Base-by-base conservation (phyloP, 1,284 basidiomycete genomes). In the Moniliella sp. region DNA sequence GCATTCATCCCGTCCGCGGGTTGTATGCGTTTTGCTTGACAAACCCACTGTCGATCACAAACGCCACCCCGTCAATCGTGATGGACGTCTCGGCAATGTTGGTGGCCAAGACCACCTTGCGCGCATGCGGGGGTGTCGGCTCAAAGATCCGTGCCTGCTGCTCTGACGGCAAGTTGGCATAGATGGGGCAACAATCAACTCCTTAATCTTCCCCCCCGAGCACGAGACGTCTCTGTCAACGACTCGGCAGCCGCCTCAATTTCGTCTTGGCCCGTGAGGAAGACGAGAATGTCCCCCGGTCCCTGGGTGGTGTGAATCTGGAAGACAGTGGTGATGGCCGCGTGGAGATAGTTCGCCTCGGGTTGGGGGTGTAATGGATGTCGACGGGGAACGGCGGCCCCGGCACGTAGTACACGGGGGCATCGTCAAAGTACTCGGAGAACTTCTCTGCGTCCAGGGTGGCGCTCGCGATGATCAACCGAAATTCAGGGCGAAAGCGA, bases 71-170 rank as follows among this genome's bases (percentile, higher is more conserved):
- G 26, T 59, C 56, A 28, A 59, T 59, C 25, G 56, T 59, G 40
- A 59, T 59, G 18, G 45, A 49, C 3, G 56, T 59, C 32, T 59
- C 56, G 15, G 91, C 91, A 45, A 99, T 97, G 60, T 97, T 97
- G 17, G 91, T 99, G 1, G 91, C 91, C 23, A 99, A 67, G 11
- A 97, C 88, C 30, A 93, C 67, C 63, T 97, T 99, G 34, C 91
- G 69, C 11, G 91, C 81, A 7, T 84, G 84, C 36, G 81, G 78
- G 0, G 91, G 88, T 4, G 91, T 97, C 1, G 88, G 86, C 62
- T 99, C 91, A 61, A 97, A 99, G 42, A 97, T 97, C 65, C 93
- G 93, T 19, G 84, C 79, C 61, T 99, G 91, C 84, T 94, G 84
- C 42, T 99, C 91, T 46, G 79, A 86, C 1, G 91, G 91, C 18